A percentile compares a stretch with the other conserved stretches of the same genome.
Conservation (phyloP, 345 rosid species). For the Durio zibethinus region DNA sequence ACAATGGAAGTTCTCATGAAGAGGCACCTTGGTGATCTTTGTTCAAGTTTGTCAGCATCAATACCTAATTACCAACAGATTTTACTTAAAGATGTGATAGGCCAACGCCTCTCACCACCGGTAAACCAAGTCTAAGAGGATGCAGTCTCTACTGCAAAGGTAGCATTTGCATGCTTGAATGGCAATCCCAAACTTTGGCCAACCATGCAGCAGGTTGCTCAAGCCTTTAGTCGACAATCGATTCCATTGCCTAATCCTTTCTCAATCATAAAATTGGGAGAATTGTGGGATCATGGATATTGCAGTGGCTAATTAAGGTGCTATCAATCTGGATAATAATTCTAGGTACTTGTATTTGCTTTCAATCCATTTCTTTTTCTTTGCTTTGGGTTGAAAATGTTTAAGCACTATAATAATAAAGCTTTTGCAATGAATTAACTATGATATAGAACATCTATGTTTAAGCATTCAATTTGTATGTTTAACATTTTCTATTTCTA, state of each 20-base stretch:
- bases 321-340: neutral
- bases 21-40: neutral
- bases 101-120: neutral
- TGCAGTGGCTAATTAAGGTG: neutral
- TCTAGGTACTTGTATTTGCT: no score
- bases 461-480: no score
- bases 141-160: neutral
- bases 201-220: constrained; percentile 6
- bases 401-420: no score
- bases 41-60: neutral
- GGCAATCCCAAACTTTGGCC: constrained; percentile 5
- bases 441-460: no score
- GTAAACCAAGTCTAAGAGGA: neutral
- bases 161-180: constrained; percentile 11
- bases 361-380: no score
- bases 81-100: neutral
- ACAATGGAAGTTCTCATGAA: neutral
- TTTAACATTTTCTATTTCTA: no score
- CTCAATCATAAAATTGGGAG: neutral
- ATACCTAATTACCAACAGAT: neutral
- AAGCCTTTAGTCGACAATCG: neutral
- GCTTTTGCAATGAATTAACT: no score
- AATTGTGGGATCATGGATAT: neutral
- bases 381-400: no score
- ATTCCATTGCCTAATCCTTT: neutral